Conservation (phyloP, 2,329 filamentous ascomycete genomes). For the Xylaria sp. region DNA sequence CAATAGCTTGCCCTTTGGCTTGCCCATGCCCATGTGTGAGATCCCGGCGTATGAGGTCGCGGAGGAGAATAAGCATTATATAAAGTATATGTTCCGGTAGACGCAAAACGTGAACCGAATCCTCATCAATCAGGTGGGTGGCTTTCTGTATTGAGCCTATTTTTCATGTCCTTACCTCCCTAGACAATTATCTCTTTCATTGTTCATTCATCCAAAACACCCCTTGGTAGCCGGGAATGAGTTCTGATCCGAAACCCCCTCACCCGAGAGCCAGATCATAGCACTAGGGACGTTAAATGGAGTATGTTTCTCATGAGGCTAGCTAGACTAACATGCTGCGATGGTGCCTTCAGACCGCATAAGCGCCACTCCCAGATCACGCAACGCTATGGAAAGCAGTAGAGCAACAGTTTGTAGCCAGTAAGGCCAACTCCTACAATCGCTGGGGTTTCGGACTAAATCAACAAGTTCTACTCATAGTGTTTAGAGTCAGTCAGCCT, state of each 20-base stretch:
- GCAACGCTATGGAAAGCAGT: constrained; percentile 44
- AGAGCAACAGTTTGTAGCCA: constrained; percentile 39
- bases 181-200: background rate
- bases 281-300: too few species aligned
- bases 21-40: constrained; percentile 41
- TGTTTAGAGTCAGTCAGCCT: constrained; percentile 47
- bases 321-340: background rate
- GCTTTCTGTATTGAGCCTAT: background rate
- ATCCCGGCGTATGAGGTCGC: constrained; percentile 39
- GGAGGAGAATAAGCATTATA: constrained; percentile 41
- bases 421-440: constrained; percentile 40
- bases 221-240: too few species aligned
- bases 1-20: constrained; percentile 45
- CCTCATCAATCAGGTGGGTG: constrained; percentile 44
- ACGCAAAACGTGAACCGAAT: constrained; percentile 45
- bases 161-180: background rate
- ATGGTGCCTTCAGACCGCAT: constrained; percentile 39
- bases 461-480: constrained; percentile 47
- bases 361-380: constrained; percentile 40
- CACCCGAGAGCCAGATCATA: background rate
- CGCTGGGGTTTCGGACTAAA: constrained; percentile 45
- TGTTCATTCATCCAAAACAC: background rate
- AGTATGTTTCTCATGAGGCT: too few species aligned
- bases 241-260: too few species aligned
- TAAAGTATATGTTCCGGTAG: constrained; percentile 45